Conservation (phyloP, 2,329 filamentous ascomycete species). For the Beauveria sp. region DNA sequence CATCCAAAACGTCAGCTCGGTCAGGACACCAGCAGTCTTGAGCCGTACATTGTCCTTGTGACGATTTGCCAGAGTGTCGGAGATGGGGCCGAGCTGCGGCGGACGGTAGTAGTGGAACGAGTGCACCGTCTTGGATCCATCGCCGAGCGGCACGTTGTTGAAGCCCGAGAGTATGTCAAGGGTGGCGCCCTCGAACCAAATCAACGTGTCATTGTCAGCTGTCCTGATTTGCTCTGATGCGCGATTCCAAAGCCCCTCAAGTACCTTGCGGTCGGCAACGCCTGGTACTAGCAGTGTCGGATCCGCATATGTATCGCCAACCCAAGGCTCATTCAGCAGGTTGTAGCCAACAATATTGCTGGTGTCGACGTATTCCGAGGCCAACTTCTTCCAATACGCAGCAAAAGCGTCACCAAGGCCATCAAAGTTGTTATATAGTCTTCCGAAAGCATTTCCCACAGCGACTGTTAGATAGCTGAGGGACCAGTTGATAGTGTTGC, state of each 20-base stretch:
- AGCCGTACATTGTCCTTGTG: slow-evolving; percentile 14
- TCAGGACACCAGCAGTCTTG: slow-evolving; percentile 14
- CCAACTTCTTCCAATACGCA: slow-evolving; percentile 15
- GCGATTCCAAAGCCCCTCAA: slow-evolving; percentile 16
- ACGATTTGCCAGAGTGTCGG: slow-evolving; percentile 13
- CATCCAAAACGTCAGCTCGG: slow-evolving; percentile 16
- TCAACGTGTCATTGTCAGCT: slow-evolving; percentile 15
- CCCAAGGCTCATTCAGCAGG: slow-evolving; percentile 16
- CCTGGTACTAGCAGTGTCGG: slow-evolving; percentile 14
- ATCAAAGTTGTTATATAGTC: slow-evolving; percentile 16
- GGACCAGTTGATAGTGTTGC: slow-evolving; percentile 13
- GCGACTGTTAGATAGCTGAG: slow-evolving; percentile 15
- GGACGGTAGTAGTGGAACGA: slow-evolving; percentile 17
- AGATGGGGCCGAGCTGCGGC: slow-evolving; percentile 15
- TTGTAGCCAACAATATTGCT: slow-evolving; percentile 15
- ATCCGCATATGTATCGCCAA: slow-evolving; percentile 14
- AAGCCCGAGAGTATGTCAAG: slow-evolving; percentile 15
- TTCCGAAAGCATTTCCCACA: slow-evolving; percentile 14
- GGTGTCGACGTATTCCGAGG: slow-evolving; percentile 11
- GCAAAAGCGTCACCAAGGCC: slow-evolving; percentile 16
- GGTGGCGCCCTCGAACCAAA: slow-evolving; percentile 16
- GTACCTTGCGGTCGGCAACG: slow-evolving; percentile 12
- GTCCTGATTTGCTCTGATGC: slow-evolving; percentile 13
- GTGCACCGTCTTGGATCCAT: slow-evolving; percentile 15
- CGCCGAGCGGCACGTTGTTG: slow-evolving; percentile 15